These are phyloP conservation scores for Lotus japonicus DNA, from an alignment of 306 rosid species.

Conservation along the genomic window DNA sequence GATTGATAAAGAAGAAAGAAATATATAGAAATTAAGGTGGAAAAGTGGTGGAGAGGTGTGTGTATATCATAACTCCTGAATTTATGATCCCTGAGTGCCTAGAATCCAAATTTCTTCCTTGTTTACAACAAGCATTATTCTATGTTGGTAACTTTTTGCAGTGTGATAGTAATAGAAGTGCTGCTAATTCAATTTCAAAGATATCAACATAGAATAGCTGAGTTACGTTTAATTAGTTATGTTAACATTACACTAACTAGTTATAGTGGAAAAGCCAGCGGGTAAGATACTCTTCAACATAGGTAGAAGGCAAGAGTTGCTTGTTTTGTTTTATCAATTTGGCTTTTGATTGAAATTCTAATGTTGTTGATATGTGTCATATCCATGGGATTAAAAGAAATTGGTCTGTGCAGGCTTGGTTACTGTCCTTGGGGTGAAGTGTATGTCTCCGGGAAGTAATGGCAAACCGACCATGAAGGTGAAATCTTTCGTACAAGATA, in stretches of 20 bases:
- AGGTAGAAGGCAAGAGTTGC: neutral
- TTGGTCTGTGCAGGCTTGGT: slow-evolving; percentile 52
- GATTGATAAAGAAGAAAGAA: too few relatives aligned
- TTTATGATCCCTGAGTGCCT: too few relatives aligned
- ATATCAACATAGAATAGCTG: neutral
- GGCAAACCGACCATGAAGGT: slow-evolving; percentile 52
- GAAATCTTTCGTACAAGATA: slow-evolving; percentile 52
- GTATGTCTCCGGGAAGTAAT: slow-evolving; percentile 52
- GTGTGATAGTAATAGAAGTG: neutral
- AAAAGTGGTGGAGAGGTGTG: too few relatives aligned
- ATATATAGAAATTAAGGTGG: too few relatives aligned
- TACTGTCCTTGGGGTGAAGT: slow-evolving; percentile 80
- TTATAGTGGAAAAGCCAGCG: neutral
- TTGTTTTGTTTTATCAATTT: neutral
- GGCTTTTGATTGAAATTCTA: neutral
- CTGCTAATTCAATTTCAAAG: neutral
- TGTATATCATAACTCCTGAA: too few relatives aligned
- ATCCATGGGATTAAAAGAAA: neutral
- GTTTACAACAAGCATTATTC: neutral
- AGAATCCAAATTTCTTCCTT: neutral
- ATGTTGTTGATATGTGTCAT: neutral
- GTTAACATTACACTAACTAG: neutral
- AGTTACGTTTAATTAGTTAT: neutral
- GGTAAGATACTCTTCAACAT: neutral
- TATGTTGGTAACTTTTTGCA: too few relatives aligned